Evolutionary conservation across 495 filamentous ascomycete genomes (phyloP), one percentile per base, ranked within the genome.

Genomic region (Hypoxylon trugodes): DNA sequence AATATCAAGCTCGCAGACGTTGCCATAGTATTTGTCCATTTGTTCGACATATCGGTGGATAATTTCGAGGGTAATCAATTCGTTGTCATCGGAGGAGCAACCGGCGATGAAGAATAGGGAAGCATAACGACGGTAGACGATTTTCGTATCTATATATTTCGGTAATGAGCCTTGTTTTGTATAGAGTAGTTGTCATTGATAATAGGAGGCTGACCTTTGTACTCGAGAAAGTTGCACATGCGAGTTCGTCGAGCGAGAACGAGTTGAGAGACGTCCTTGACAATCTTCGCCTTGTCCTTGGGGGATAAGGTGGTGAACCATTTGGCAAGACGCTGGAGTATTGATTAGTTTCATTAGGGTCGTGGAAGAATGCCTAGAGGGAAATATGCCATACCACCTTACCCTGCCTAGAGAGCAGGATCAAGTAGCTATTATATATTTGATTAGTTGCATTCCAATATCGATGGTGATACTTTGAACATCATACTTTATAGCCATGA

Each of bases 11-110:
- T 99, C 96, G 86, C 95, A 99, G 56, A 99, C 95, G 77, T 99
- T 99, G 75, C 95, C 95, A 74, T 99, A 99, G 82, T 98, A 99
- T 75, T 98, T 99, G 83, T 99, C 95, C 95, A 98, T 99, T 79
- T 98, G 95, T 76, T 99, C 95, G 45, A 98, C 95, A 75, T 97
- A 98, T 67, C 95, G 91, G 78, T 99, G 95, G 43, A 99, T 94
- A 73, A 98, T 92, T 75, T 99, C 95, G 65, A 99, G 89, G 26
- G 91, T 96, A 74, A 98, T 97, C 76, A 99, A 81, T 72, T 99
- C 95, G 80, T 99, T 99, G 72, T 98, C 95, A 48, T 89, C 91
- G 12, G 93, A 90, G 25, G 90, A 87, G 79, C 93, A 96, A 57
- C 96, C 95, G 72, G 96, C 93, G 73, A 99, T 97, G 82, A 99